These are phyloP conservation scores for Neurospora sp. DNA, from an alignment of 495 filamentous ascomycete species.

Conservation along the genomic window DNA sequence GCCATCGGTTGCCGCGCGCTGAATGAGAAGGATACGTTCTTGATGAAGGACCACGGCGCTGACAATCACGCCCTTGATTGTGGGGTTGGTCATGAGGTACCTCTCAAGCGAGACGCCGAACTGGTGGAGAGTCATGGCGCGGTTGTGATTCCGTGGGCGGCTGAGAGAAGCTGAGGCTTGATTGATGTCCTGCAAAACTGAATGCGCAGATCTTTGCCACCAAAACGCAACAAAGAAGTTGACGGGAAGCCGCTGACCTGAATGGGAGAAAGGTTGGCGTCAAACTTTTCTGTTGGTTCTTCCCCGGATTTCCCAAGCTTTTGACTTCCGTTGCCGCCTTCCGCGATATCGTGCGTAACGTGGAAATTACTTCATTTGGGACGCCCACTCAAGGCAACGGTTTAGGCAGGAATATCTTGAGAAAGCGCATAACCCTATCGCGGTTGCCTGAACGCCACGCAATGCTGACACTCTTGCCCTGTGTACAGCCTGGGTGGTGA, in stretches of 20 bases:
- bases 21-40: conserved; percentile 31
- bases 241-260: neutral
- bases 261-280: neutral
- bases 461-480: neutral
- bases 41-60: conserved; percentile 23
- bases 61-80: conserved; percentile 20
- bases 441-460: neutral
- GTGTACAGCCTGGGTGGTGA: neutral
- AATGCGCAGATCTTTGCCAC: too few species aligned
- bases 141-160: neutral
- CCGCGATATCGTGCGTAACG: neutral
- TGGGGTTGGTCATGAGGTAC: conserved; percentile 16
- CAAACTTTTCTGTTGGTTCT: neutral
- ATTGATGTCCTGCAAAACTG: too few species aligned
- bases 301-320: neutral
- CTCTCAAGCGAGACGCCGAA: conserved; percentile 12
- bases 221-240: neutral
- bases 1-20: conserved; percentile 37
- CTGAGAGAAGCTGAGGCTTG: neutral
- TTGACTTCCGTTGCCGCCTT: neutral
- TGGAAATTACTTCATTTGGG: neutral
- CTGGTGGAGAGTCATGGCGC: neutral
- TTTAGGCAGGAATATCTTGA: neutral
- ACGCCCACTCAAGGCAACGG: too few species aligned
- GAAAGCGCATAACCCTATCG: neutral